Percentiles rank a stretch among this genome's conserved stretches.
These are phyloP conservation scores for Aspergillus amoenus DNA, from an alignment of 2,329 filamentous ascomycete genomes.

Conservation along the genomic window DNA sequence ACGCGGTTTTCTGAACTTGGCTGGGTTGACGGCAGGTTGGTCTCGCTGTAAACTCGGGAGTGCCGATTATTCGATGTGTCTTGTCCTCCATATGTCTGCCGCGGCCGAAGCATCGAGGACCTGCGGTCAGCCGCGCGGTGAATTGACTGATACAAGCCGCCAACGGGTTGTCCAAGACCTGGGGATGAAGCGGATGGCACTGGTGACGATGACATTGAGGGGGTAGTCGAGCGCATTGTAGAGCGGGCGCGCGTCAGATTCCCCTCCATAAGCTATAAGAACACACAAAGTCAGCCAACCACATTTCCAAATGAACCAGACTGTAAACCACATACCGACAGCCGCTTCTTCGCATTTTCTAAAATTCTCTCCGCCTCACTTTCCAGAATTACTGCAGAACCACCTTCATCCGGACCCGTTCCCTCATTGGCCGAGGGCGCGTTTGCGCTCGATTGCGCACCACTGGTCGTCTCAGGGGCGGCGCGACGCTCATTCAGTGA, in stretches of 20 bases:
- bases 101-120: conserved; percentile 48
- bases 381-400: conserved; percentile 74
- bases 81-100: conserved; percentile 37
- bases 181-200: conserved; percentile 35
- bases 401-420: conserved; percentile 56
- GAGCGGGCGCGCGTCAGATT: conserved; percentile 78
- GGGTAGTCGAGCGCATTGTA: conserved; percentile 56
- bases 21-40: conserved; percentile 47
- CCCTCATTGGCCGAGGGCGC: conserved; percentile 40
- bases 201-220: conserved; percentile 50
- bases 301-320: background rate
- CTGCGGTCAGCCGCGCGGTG: conserved; percentile 37
- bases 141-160: conserved; percentile 44
- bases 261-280: conserved; percentile 79
- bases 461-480: conserved; percentile 7
- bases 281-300: conserved; percentile 16
- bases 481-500: background rate
- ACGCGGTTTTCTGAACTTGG: conserved; percentile 39
- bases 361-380: conserved; percentile 85
- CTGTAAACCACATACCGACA: conserved; percentile 65
- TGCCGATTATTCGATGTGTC: conserved; percentile 50
- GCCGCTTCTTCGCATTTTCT: conserved; percentile 83
- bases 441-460: conserved; percentile 27
- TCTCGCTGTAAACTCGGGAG: conserved; percentile 62
- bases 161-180: conserved; percentile 41